Evolutionary conservation across 441 rosid species (phyloP), one percentile per base, ranked within the genome.

Genomic region (Adansonia madagascariensis): DNA sequence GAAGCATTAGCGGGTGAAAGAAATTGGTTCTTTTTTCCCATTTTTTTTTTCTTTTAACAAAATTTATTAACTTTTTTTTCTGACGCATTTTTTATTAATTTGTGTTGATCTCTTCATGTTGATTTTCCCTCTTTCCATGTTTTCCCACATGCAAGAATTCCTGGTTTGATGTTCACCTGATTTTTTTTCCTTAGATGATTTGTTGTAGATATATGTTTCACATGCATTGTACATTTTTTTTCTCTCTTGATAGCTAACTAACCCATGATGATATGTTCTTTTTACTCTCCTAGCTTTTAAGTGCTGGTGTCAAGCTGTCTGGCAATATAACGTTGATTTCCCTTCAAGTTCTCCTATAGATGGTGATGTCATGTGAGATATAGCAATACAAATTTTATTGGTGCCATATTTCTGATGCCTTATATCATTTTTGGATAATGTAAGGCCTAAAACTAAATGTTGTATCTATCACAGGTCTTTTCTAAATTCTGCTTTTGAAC

Each of bases 301-400:
- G 85, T 95, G 97, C 88, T 95, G 99, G 99, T 90, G 94, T 84
- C 97, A 93, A 83, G 99, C 99, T 86, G 94, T 86, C 63, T 88
- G 89, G 91, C 94, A 88, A 70, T 94, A 82, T 78, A 84, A 74
- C 60, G 74, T 80, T 75, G 99, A 96, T 80, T 86, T 83, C 80
- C 90, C 95, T 74, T 87, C 89, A 47, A 81, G 85, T 80, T 87
- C 91, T 52, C 86, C 86, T 77, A 89, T 94, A 17, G 98, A 94
- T 80, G 88, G 88, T 78, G 98, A 91, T 85, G 95, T 96, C 82
- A 92, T 92, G 99, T 96, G 85, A 90, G 97, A 78, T 80, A 80
- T 68, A 73, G 83, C 88, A 94, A 80, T 80, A 79, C 75, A 73
- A 70, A 64, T 78, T 81, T 83, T 61, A 72, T 80, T 79, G 67